Base-by-base conservation (phyloP, 176 grass and related monocot genomes). In the Bothriochloa decipiens region DNA sequence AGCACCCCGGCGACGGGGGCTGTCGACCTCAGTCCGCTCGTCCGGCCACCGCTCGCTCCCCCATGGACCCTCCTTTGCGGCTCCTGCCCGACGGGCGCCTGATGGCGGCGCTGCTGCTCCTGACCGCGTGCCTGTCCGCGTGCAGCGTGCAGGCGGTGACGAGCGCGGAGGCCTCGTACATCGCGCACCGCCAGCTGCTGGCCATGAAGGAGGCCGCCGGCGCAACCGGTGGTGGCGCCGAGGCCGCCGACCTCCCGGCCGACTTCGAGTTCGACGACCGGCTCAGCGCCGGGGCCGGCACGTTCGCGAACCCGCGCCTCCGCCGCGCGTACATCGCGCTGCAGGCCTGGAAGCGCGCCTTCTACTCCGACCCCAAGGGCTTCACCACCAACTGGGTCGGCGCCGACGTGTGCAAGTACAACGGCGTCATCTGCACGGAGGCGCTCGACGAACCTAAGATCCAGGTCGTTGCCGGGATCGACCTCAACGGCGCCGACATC, bases 361-460 rank as follows among this genome's bases (percentile, higher is more conserved):
- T 93, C 68, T 93, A 93, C 79, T 93, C 91, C 6, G 88, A 93
- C 75, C 91, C 91, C 17, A 74, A 33, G 28, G 76, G 80, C 1
- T 93, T 20, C 88, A 90, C 91, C 36, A 0, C 5, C 68, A 83
- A 90, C 58, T 93, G 91, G 91, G 26, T 33, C 3, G 88, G 88
- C 35, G 9, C 18, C 17, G 79, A 90, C 78, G 91, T 93, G 3
- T 93, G 91, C 79, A 7, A 39, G 8, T 93, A 93, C 78, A 83
- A 76, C 53, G 88, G 88, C 36, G 79, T 93, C 1, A n/a, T 86
- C 1, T 93, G 91, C 36, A 7, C 27, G 0, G 11, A 23, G 8
- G 88, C 91, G 0, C 74, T 86, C 0, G 82, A 93, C 41, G 88
- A 90, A 36, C 20, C 85, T 4, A 82, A 76, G 5, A 0, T 84